Conservation (phyloP, 2,329 filamentous ascomycete species). For the Daldinia sp. region DNA sequence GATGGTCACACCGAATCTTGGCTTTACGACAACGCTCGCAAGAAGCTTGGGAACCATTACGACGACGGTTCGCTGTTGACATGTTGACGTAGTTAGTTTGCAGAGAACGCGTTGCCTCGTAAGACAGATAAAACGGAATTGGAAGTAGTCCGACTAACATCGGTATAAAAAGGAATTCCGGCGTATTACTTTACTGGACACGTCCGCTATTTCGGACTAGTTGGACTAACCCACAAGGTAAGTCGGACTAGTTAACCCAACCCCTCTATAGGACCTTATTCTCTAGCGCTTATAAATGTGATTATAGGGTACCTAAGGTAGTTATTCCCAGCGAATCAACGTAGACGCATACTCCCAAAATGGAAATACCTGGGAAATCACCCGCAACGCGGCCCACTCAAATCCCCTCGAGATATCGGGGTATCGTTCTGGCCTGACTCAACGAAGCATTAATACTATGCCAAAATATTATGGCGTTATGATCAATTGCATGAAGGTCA, state of each 20-base stretch:
- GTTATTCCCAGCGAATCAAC: conserved; percentile 15
- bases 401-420: not conserved
- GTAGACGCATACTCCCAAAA: conserved; percentile 16
- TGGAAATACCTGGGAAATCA: conserved; percentile 9
- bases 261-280: not conserved
- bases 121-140: conserved; percentile 1
- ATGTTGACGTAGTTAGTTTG: not conserved
- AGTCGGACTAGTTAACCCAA: conserved; percentile 9
- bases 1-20: conserved; percentile 16
- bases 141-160: conserved; percentile 7
- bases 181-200: conserved; percentile 3
- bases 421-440: not conserved
- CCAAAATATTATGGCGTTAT: conserved; percentile 2
- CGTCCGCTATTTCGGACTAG: not conserved
- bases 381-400: not conserved
- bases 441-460: not conserved
- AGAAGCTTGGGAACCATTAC: conserved; percentile 18
- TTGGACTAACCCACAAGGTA: not conserved
- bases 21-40: conserved; percentile 18
- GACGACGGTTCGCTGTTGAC: conserved; percentile 15
- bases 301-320: not conserved
- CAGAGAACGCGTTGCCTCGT: not conserved
- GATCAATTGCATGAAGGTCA: not conserved
- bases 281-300: not conserved
- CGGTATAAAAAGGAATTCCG: not conserved